Evolutionary conservation across 345 rosid genomes (phyloP).

Genomic region (Brassica carinata): DNA sequence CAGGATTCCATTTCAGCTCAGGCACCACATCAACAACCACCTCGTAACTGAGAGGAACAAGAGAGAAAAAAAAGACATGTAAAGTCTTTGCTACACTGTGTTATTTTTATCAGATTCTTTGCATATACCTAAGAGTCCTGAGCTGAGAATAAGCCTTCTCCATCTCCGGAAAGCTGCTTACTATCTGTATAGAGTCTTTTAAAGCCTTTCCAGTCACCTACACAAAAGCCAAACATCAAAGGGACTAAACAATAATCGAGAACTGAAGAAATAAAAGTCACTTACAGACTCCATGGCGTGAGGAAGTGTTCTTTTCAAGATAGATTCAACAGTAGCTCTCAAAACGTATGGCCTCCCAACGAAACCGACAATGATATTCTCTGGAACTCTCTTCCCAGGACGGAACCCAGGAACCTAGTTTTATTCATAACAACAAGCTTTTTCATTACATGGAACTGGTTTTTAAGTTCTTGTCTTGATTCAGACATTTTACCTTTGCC

Average conservation of each 20-base stretch:
- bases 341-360: slow-evolving; percentile 70
- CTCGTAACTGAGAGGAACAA: slow-evolving; percentile 67
- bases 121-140: slow-evolving; percentile 61
- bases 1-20: slow-evolving; percentile 83
- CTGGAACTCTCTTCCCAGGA: slow-evolving; percentile 73
- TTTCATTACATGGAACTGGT: neutral
- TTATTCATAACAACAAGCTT: neutral
- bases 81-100: neutral
- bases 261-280: neutral
- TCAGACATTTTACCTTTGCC: slow-evolving; percentile 56
- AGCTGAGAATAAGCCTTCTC: slow-evolving; percentile 64
- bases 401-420: slow-evolving; percentile 86
- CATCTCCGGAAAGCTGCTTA: slow-evolving; percentile 77
- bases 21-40: slow-evolving; percentile 87
- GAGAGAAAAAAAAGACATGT: slow-evolving; percentile 19
- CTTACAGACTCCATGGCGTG: slow-evolving; percentile 71
- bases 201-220: slow-evolving; percentile 87
- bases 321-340: slow-evolving; percentile 82
- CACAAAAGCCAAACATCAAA: neutral
- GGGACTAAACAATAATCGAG: neutral
- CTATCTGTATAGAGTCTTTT: slow-evolving; percentile 79
- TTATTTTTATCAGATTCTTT: neutral
- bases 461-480: neutral
- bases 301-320: slow-evolving; percentile 91
- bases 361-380: slow-evolving; percentile 67